phyloP scores from a whole-genome alignment of 371 early-diverging fungal species.

The Dinochytrium kinnereticum region DNA sequence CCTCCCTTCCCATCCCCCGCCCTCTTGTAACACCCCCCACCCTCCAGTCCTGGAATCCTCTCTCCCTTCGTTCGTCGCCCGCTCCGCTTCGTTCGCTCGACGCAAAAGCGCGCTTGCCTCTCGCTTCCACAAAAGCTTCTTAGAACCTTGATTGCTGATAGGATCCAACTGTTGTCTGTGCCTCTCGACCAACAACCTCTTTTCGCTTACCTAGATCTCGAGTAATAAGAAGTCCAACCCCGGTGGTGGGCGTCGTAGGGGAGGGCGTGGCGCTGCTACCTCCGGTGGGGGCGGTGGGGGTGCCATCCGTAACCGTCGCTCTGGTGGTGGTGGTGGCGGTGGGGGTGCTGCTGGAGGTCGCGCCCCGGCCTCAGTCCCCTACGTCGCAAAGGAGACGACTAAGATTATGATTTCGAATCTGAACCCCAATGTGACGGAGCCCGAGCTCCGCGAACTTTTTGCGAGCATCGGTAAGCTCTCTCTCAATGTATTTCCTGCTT shows the following conservation, averaged over 20 bases:
- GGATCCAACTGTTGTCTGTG: too few relatives aligned
- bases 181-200: too few relatives aligned
- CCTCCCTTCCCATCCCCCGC: neutral
- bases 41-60: too few relatives aligned
- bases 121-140: too few relatives aligned
- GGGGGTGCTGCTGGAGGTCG: too few relatives aligned
- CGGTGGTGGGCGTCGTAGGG: neutral
- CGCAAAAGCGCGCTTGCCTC: too few relatives aligned
- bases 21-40: neutral
- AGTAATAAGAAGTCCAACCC: slow-evolving; percentile 18
- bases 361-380: too few relatives aligned
- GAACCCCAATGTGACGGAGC: slow-evolving; percentile 70
- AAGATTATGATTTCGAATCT: slow-evolving; percentile 79
- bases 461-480: slow-evolving; percentile 46
- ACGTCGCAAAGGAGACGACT: slow-evolving; percentile 26
- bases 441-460: slow-evolving; percentile 57
- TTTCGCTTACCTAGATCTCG: slow-evolving; percentile 13
- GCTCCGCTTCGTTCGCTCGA: too few relatives aligned
- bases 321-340: slow-evolving; percentile 37
- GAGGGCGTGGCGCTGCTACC: slow-evolving; percentile 41
- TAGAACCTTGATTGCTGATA: too few relatives aligned
- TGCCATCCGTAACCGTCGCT: slow-evolving; percentile 46
- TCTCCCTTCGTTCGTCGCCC: too few relatives aligned
- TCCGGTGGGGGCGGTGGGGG: slow-evolving; percentile 47
- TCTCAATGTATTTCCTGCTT: too few relatives aligned